Base-by-base conservation (phyloP, 2,329 filamentous ascomycete genomes). In the Calonectria pseudoreteaudii region DNA sequence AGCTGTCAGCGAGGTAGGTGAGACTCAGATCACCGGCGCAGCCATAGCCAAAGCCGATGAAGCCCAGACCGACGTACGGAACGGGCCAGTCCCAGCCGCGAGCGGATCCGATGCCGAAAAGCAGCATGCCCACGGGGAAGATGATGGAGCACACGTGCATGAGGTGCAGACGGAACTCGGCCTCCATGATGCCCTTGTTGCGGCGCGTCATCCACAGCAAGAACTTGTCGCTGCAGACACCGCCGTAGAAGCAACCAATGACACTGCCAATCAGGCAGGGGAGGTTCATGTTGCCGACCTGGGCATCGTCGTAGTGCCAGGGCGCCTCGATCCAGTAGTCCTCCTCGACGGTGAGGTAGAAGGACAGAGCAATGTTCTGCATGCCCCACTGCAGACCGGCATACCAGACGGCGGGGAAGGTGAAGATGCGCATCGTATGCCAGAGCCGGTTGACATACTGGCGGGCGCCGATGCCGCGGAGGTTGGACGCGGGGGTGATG, bases 41-140 rank as follows among this genome's bases (percentile, higher is more conserved):
- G 10, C 90, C 90, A 81, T 89, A 91, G 2, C 90, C 90, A 69
- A 91, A 91, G 6, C 90, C 90, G 34, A 91, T 91, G 75, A 91
- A 87, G 4, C 88, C 90, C 0, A 91, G 82, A 2, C 88, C 90
- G 18, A 91, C 83, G 68, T 91, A 91, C 0, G 89, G 87, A 11
- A 83, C 83, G 1, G 86, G 88, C 90, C 90, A 91, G 44, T 81
- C 75, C 89, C 87, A 90, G 1, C 86, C 87, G 47, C 87, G 83
- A 13, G 83, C 86, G 3, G 87, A 88, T 0, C 88, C 88, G 47
- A 90, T 87, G 8, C 89, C 89, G 50, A 90, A 90, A 0, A 90
- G 81, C 81, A 88, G 86, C 78, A 90, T 85, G 13, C 89, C 89
- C 4, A 86, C 82, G 0, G 89, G 88, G 47, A 88, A 89, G 60